Evolutionary conservation across 2,329 filamentous ascomycete species (phyloP), one percentile per base, ranked within the genome.

Genomic region (Xylariaceae sp.): DNA sequence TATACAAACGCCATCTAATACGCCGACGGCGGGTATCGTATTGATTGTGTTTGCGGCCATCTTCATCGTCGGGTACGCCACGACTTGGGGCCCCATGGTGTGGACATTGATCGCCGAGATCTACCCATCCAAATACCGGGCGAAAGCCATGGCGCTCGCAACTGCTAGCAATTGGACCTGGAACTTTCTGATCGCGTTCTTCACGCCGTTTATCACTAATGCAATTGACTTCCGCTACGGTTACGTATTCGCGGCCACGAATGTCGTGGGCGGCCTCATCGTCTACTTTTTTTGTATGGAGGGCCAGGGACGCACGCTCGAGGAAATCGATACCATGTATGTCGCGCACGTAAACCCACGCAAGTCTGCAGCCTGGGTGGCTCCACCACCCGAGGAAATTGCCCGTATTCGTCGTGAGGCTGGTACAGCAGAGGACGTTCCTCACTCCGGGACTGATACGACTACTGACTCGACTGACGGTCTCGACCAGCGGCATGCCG

Each of bases 261-360:
- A 89, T 62, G 73, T 89, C 15, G 75, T 82, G 0, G 87, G 81
- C 0, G 81, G 83, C 0, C 59, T 84, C 0, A 71, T 91, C 10
- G 86, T 92, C 24, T 92, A 87, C 75, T 89, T 92, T 73, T 91
- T 91, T 69, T 81, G 92, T 46, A 84, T 88, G 50, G 89, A 92
- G 68, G 85, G 82, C 39, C 85, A 89, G 66, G 88, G 86, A 46
- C 81, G 88, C 5, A 86, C 83, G 0, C 78, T 93, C 1, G 89
- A 93, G 73, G 88, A 92, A 69, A 88, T 93, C 50, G 89, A 93
- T 64, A 87, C 84, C 41, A 89, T 89, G 86, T 92, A 91, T 60
- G 77, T 89, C 29, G 76, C 86, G 43, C 74, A 75, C 21, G 84
- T 90, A 15, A 81, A 75, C 60, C 85, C 87, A 0, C 83, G 82